These are phyloP conservation scores for Thelephora ganbajun DNA, from an alignment of 768 basidiomycete genomes.

Conservation along the genomic window DNA sequence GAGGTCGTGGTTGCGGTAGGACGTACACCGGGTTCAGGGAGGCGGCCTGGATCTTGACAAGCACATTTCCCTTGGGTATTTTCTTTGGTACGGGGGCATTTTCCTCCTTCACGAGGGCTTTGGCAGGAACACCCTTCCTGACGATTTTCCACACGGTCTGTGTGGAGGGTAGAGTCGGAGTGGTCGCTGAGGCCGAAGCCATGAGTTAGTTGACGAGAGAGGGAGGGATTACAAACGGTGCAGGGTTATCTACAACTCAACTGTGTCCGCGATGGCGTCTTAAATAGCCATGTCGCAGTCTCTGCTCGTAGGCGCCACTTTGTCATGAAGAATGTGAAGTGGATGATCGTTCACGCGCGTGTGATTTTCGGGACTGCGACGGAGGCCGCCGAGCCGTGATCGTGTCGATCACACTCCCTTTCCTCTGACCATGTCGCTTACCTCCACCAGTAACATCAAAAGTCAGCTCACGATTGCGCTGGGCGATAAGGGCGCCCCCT, in stretches of 20 bases:
- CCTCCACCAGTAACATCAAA: slow-evolving; percentile 63
- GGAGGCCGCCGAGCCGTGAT: no score
- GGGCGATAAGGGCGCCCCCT: slow-evolving; percentile 42
- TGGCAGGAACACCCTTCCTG: slow-evolving; percentile 15
- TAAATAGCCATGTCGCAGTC: no score
- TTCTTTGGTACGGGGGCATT: slow-evolving; percentile 18
- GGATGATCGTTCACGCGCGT: no score
- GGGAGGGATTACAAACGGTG: no score
- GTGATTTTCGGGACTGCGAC: no score
- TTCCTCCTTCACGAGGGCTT: slow-evolving; percentile 15
- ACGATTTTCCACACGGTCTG: slow-evolving; percentile 18
- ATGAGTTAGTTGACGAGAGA: no score
- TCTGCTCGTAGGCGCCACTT: no score
- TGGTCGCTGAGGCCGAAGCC: no score
- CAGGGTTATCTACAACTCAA: no score
- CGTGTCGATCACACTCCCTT: no score
- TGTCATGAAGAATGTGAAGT: no score
- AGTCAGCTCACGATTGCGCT: slow-evolving; percentile 47
- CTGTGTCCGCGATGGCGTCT: no score
- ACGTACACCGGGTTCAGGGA: slow-evolving; percentile 59
- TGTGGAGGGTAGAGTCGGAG: slow-evolving; percentile 7
- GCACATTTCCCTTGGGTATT: slow-evolving; percentile 27
- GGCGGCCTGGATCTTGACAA: slow-evolving; percentile 36
- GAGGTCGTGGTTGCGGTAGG: background rate
- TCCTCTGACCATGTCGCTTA: slow-evolving; percentile 43